Conservation (phyloP, 2,329 filamentous ascomycete species). For the Neofusicoccum ribis region DNA sequence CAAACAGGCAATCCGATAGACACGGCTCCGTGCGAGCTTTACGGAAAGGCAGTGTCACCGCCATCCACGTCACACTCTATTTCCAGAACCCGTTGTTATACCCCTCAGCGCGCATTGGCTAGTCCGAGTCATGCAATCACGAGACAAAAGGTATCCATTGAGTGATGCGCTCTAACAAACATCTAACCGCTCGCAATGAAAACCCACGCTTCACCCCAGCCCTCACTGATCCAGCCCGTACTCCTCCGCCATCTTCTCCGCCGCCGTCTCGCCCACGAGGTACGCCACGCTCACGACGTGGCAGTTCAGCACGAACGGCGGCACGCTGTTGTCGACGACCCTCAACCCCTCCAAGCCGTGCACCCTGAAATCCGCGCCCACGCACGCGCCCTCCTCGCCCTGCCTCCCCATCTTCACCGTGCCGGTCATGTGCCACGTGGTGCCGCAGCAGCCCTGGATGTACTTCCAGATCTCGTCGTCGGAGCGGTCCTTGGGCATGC, state of each 20-base stretch:
- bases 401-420: conserved; percentile 57
- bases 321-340: conserved; percentile 30
- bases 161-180: too few relatives aligned
- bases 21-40: neutral
- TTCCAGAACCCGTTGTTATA: neutral
- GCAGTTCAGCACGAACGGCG: conserved; percentile 22
- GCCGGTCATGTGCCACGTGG: conserved; percentile 58
- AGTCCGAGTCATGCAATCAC: too few relatives aligned
- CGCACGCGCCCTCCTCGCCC: conserved; percentile 23
- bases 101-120: too few relatives aligned
- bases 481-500: conserved; percentile 37
- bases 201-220: too few relatives aligned
- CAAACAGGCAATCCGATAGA: neutral
- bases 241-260: conserved; percentile 34
- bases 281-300: conserved; percentile 27
- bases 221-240: conserved; percentile 22
- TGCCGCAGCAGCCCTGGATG: conserved; percentile 46
- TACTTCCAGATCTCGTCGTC: conserved; percentile 54
- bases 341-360: conserved; percentile 26
- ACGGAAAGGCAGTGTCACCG: neutral
- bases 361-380: conserved; percentile 26
- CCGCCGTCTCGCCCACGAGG: conserved; percentile 35
- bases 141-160: too few relatives aligned
- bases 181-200: too few relatives aligned
- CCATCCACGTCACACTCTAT: neutral